Evolutionary conservation across 192 early-diverging fungal genomes (phyloP).

Genomic region (Gonapodya prolifera): DNA sequence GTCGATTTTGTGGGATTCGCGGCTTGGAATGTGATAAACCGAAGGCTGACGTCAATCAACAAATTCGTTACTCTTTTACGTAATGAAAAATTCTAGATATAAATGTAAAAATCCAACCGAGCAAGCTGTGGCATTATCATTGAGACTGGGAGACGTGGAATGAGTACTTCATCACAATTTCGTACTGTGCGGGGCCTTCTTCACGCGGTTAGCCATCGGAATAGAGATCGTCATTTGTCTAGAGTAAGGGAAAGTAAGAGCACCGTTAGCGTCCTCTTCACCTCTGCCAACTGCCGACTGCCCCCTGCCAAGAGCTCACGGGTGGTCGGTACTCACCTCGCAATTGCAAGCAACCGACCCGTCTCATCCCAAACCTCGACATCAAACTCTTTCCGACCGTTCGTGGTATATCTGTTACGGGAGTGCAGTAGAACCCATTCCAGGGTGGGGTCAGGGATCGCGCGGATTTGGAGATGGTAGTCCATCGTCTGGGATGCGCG

Average conservation of each 20-base stretch:
- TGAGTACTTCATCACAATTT: too few species aligned
- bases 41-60: too few species aligned
- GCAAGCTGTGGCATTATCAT: too few species aligned
- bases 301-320: too few species aligned
- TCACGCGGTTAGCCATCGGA: too few species aligned
- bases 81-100: too few species aligned
- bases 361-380: slow-evolving; percentile 2
- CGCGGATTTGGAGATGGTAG: background rate
- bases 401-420: background rate
- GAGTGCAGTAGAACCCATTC: background rate
- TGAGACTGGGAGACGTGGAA: too few species aligned
- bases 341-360: background rate
- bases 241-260: background rate
- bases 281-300: background rate
- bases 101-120: too few species aligned
- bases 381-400: slow-evolving; percentile 4
- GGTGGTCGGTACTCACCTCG: background rate
- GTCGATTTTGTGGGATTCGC: too few species aligned
- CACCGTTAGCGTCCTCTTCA: background rate
- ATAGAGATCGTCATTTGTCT: background rate
- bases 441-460: background rate
- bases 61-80: too few species aligned
- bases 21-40: too few species aligned
- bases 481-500: background rate
- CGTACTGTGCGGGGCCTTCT: too few species aligned